Evolutionary conservation across 1,284 basidiomycete genomes (phyloP).

Genomic region (Amylostereum chailletii): DNA sequence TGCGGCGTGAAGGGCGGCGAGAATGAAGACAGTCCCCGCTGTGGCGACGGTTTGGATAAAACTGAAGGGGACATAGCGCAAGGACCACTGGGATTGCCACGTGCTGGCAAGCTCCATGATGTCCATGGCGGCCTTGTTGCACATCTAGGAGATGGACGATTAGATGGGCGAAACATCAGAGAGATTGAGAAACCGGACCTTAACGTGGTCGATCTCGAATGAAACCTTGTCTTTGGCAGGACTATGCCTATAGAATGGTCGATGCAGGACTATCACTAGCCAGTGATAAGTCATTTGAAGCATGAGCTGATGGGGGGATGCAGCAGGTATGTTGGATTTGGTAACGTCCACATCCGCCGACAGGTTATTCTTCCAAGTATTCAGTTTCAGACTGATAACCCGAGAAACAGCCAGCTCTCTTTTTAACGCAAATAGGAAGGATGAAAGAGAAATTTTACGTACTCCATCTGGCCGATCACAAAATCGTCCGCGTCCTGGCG

Average conservation of each 20-base stretch:
- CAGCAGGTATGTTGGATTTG: conserved; percentile 34
- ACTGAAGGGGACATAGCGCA: conserved; percentile 59
- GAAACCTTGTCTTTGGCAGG: conserved; percentile 26
- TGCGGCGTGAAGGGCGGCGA: conserved; percentile 48
- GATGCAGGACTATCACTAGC: conserved; percentile 56
- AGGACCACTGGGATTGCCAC: conserved; percentile 47
- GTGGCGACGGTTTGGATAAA: conserved; percentile 57
- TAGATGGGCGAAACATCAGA: too few species aligned
- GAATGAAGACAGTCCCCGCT: conserved; percentile 55
- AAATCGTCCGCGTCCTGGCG: conserved; percentile 33
- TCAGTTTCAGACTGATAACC: conserved; percentile 40
- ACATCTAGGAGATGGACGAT: conserved; percentile 29
- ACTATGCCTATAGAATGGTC: conserved; percentile 51
- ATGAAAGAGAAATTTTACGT: conserved; percentile 9
- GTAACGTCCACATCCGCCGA: conserved; percentile 47
- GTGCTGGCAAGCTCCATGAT: conserved; percentile 51
- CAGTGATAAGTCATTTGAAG: conserved; percentile 58
- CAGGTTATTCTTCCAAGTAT: conserved; percentile 50
- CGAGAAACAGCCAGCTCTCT: neutral
- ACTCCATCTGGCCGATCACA: conserved; percentile 50
- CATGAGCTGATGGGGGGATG: conserved; percentile 55
- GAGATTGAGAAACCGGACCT: conserved; percentile 21
- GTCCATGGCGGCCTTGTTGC: conserved; percentile 56
- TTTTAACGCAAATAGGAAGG: neutral
- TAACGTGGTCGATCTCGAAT: conserved; percentile 40